Evolutionary conservation across 208 protist genomes (phyloP).

Genomic region (Vickermania ingenoplastis): DNA sequence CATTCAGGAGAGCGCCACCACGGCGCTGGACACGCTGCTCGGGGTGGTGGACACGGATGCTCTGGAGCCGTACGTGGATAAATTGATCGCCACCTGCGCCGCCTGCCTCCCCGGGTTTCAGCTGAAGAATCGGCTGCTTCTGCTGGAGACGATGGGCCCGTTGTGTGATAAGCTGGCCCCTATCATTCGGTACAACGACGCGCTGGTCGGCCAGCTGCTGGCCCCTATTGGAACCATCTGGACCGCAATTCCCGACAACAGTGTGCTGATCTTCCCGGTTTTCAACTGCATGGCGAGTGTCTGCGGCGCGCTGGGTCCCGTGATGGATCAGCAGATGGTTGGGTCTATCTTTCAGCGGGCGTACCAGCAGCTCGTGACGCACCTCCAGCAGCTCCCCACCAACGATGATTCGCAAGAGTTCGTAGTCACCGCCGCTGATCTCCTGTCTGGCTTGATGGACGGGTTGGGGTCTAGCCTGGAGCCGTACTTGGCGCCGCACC

Average conservation of each 20-base stretch:
- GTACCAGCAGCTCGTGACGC: conserved; percentile 35
- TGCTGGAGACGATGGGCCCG: conserved; percentile 62
- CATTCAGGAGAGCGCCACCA: conserved; percentile 58
- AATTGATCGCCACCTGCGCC: conserved; percentile 35
- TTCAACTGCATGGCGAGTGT: conserved; percentile 75
- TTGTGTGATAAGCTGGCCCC: conserved; percentile 42
- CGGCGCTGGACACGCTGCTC: conserved; percentile 47
- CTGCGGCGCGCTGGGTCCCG: conserved; percentile 42
- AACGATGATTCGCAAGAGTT: conserved; percentile 62
- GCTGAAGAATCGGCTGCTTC: conserved; percentile 79
- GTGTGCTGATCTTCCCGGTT: conserved; percentile 63
- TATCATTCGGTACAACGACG: conserved; percentile 29
- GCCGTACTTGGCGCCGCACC: conserved; percentile 35
- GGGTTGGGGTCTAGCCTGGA: conserved; percentile 58
- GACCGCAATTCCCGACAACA: conserved; percentile 47
- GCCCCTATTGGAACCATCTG: conserved; percentile 54
- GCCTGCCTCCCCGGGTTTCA: conserved; percentile 71
- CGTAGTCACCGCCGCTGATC: conserved; percentile 54
- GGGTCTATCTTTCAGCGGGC: conserved; percentile 64
- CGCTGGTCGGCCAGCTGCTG: conserved; percentile 32
- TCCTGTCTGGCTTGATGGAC: conserved; percentile 73
- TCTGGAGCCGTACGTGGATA: conserved; percentile 6
- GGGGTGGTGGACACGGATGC: conserved; percentile 30
- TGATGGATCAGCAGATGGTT: conserved; percentile 53
- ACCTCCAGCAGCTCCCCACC: conserved; percentile 36